These are phyloP conservation scores for Pestalotiopsis fici DNA, from an alignment of 2,329 filamentous ascomycete species.

Conservation along the genomic window DNA sequence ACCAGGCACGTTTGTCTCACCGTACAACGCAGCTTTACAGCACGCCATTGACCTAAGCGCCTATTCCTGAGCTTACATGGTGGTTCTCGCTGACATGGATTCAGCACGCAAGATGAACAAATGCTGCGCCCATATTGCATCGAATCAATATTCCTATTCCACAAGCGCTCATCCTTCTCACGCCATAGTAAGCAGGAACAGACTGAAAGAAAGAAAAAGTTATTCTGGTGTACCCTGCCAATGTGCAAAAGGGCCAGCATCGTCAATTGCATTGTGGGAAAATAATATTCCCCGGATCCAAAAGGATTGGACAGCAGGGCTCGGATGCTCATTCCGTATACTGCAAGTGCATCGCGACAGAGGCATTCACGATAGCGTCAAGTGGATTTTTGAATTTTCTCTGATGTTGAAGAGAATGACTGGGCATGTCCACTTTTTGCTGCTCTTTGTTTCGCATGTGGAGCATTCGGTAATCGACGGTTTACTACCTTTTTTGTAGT, in stretches of 20 bases:
- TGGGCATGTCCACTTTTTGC: not conserved
- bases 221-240: not conserved
- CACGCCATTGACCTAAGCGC: not conserved
- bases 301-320: not conserved
- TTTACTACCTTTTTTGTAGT: not conserved
- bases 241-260: not conserved
- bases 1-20: no score
- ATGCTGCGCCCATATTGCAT: not conserved
- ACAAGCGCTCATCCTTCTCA: not conserved
- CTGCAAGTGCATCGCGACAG: slow-evolving; percentile 5
- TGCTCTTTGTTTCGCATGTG: slow-evolving; percentile 3
- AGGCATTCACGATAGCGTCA: slow-evolving; percentile 5
- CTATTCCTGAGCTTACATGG: not conserved
- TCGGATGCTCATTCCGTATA: slow-evolving; percentile 6
- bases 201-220: not conserved
- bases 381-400: not conserved
- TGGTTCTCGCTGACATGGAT: not conserved
- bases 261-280: not conserved
- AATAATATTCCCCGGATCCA: not conserved
- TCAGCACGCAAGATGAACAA: not conserved
- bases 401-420: not conserved
- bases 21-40: not conserved
- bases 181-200: not conserved
- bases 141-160: not conserved
- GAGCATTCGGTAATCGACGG: slow-evolving; percentile 4